A percentile compares a stretch with the other conserved stretches of the same genome.
These are phyloP conservation scores for Podaxis pistillaris DNA, from an alignment of 768 basidiomycete species.

Conservation along the genomic window DNA sequence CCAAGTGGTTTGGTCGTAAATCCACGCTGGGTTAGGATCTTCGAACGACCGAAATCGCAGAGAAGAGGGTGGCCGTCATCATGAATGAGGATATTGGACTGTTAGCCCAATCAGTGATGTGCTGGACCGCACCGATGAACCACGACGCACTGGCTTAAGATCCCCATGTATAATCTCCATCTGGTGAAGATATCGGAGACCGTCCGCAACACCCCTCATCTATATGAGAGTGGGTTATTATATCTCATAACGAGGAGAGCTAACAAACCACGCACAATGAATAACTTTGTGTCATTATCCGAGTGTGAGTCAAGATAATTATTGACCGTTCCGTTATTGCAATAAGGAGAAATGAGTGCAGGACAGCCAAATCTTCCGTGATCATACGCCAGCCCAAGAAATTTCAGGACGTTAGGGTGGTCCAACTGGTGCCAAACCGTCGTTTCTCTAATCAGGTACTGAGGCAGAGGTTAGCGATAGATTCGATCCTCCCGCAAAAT, in stretches of 20 bases:
- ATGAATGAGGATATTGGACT: constrained; percentile 6
- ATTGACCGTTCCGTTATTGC: neutral
- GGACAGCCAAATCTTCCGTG: neutral
- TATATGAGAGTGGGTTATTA: neutral
- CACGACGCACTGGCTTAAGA: constrained; percentile 3
- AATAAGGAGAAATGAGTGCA: constrained; percentile 6
- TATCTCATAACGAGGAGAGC: neutral
- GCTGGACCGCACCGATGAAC: neutral
- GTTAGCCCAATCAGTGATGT: neutral
- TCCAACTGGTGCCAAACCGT: constrained; percentile 19
- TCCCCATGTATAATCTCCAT: constrained; percentile 6
- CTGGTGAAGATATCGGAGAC: constrained; percentile 7
- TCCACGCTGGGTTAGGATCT: neutral
- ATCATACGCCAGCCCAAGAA: constrained; percentile 16
- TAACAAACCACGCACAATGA: neutral
- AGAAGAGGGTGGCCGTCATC: constrained; percentile 1
- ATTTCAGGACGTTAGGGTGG: constrained; percentile 20
- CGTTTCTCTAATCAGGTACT: constrained; percentile 17
- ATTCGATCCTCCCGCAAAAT: neutral
- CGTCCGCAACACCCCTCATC: neutral
- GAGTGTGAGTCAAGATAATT: neutral
- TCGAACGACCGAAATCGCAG: constrained; percentile 8
- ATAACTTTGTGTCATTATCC: neutral
- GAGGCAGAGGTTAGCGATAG: neutral
- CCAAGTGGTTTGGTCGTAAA: constrained; percentile 7